A percentile compares a stretch with the other conserved stretches of the same genome.
These are phyloP conservation scores for Talaromyces wortmannii DNA, from an alignment of 495 filamentous ascomycete species.

Conservation along the genomic window DNA sequence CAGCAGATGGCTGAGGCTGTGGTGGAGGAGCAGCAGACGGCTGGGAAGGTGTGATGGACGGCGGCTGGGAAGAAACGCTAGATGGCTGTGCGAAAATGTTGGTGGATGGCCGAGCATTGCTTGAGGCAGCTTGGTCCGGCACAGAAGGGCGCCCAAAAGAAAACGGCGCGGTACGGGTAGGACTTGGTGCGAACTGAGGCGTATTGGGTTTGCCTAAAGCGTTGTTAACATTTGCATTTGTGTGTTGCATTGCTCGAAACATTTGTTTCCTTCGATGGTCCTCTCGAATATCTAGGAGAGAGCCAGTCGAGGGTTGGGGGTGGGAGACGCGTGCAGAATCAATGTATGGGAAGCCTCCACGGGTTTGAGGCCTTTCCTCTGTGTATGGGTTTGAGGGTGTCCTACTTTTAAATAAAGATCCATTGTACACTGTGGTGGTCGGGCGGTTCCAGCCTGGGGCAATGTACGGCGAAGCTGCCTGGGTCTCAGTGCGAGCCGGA, in stretches of 20 bases:
- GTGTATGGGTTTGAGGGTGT: neutral
- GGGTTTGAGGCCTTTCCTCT: too few species aligned
- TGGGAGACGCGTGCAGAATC: too few species aligned
- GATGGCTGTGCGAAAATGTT: too few species aligned
- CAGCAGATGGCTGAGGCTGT: neutral
- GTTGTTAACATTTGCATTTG: neutral
- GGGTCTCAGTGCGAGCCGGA: neutral
- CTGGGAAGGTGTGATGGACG: neutral
- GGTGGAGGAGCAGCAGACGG: neutral
- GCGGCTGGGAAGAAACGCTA: too few species aligned
- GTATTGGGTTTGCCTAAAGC: neutral
- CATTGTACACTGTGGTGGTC: constrained; percentile 3
- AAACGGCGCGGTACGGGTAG: too few species aligned
- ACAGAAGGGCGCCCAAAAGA: too few species aligned
- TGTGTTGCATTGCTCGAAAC: neutral
- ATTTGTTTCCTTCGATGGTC: neutral
- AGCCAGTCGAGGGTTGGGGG: neutral
- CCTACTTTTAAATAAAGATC: constrained; percentile 1
- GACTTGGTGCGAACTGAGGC: too few species aligned
- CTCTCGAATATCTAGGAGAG: neutral
- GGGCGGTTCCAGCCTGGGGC: constrained; percentile 1
- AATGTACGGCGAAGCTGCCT: neutral
- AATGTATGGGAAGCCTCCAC: too few species aligned
- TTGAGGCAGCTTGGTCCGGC: too few species aligned
- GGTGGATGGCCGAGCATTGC: too few species aligned